Evolutionary conservation across 345 rosid genomes (phyloP).

Genomic region (Combretum micranthum): DNA sequence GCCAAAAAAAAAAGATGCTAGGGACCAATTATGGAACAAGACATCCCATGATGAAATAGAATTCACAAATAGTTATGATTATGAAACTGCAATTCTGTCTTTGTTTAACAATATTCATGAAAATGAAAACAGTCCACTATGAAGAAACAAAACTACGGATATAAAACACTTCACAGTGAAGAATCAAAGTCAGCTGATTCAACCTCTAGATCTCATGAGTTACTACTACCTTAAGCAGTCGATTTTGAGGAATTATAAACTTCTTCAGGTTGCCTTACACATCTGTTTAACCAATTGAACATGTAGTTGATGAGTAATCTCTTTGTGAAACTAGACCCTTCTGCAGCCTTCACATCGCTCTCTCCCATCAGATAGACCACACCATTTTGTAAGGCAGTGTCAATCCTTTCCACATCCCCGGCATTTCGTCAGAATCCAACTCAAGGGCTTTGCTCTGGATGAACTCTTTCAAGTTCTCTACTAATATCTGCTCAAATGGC

Average conservation of each 20-base stretch:
- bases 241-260: slow-evolving; percentile 17
- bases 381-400: slow-evolving; percentile 1
- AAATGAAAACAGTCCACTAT: no score
- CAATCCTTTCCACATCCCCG: no score
- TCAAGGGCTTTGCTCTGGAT: neutral
- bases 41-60: no score
- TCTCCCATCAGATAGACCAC: slow-evolving; percentile 23
- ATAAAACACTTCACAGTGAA: no score
- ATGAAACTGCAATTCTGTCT: no score
- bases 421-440: neutral
- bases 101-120: no score
- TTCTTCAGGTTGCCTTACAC: slow-evolving; percentile 22
- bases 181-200: no score
- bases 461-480: slow-evolving; percentile 16
- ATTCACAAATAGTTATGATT: no score
- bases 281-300: slow-evolving; percentile 20
- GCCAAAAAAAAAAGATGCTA: no score
- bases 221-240: slow-evolving; percentile 25
- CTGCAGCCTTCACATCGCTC: slow-evolving; percentile 16
- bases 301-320: slow-evolving; percentile 16
- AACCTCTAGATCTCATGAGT: slow-evolving; percentile 17
- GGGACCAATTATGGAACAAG: no score
- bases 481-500: slow-evolving; percentile 16
- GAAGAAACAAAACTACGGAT: no score
- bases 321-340: slow-evolving; percentile 8